Conservation (phyloP, 768 basidiomycete species). For the Pulveroboletus sp. region DNA sequence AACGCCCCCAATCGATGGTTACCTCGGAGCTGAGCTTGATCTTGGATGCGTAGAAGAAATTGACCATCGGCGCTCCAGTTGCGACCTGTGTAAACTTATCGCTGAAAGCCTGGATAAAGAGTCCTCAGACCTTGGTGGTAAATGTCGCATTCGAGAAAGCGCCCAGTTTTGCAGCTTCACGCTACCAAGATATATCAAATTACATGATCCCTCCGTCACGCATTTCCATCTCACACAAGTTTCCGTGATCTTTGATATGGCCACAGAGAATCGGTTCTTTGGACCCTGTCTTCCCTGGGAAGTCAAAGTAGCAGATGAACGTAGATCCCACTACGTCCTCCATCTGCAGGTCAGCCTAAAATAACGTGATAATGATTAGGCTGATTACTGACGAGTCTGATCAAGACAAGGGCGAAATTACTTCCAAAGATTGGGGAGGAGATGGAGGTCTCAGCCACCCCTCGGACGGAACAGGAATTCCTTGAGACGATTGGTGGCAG, state of each 20-base stretch:
- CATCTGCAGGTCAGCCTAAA: conserved; percentile 4
- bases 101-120: conserved; percentile 11
- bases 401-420: conserved; percentile 7
- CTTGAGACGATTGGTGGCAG: conserved; percentile 8
- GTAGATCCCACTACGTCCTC: not conserved
- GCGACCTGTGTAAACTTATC: conserved; percentile 14
- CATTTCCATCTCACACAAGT: conserved; percentile 16
- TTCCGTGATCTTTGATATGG: conserved; percentile 2
- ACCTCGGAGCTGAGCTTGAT: not conserved
- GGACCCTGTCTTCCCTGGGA: conserved; percentile 14
- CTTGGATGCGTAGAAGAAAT: conserved; percentile 15
- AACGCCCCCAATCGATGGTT: not conserved
- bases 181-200: not conserved
- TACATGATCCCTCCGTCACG: conserved; percentile 1
- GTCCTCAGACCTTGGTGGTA: conserved; percentile 4
- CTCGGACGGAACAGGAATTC: not conserved
- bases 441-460: too few relatives aligned
- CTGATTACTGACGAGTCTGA: not conserved
- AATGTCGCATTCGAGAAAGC: not conserved
- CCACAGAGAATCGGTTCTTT: not conserved
- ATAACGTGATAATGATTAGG: not conserved
- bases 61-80: conserved; percentile 6
- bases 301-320: not conserved
- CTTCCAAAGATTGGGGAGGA: not conserved
- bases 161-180: conserved; percentile 6